Percentiles rank a stretch among this genome's conserved stretches.
These are phyloP conservation scores for Farysia itapuensis DNA, from an alignment of 1,284 basidiomycete genomes.

Conservation along the genomic window DNA sequence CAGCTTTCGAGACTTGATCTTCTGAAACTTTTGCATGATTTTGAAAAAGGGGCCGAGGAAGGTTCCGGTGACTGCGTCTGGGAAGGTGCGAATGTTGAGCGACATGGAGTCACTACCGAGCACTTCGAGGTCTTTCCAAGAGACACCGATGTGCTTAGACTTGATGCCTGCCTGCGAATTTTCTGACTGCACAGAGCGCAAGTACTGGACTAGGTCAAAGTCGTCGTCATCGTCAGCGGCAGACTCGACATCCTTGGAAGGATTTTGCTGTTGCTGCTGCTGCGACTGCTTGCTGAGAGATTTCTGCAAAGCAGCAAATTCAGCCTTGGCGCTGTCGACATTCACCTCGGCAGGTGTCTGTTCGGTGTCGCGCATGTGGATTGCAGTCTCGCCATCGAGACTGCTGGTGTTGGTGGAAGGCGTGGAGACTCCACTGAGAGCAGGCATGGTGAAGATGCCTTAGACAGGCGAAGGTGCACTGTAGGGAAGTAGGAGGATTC, in stretches of 20 bases:
- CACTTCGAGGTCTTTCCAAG: slow-evolving; percentile 30
- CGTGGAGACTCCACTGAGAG: too few species aligned
- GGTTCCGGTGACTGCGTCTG: slow-evolving; percentile 32
- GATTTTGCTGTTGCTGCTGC: slow-evolving; percentile 3
- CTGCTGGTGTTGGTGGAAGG: too few species aligned
- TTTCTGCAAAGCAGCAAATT: slow-evolving; percentile 17
- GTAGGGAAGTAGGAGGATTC: too few species aligned
- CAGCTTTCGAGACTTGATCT: slow-evolving; percentile 21
- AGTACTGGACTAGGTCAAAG: slow-evolving; percentile 25
- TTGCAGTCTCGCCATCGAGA: too few species aligned
- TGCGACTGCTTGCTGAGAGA: slow-evolving; percentile 18
- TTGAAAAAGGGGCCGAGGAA: slow-evolving; percentile 36
- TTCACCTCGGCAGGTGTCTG: too few species aligned
- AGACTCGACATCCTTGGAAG: slow-evolving; percentile 10
- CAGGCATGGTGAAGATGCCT: too few species aligned
- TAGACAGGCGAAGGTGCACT: too few species aligned
- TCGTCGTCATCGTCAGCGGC: slow-evolving; percentile 13
- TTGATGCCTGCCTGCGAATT: slow-evolving; percentile 19
- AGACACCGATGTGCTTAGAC: slow-evolving; percentile 40
- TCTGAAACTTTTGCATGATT: slow-evolving; percentile 29
- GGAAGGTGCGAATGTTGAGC: slow-evolving; percentile 37
- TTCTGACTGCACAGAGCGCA: slow-evolving; percentile 16
- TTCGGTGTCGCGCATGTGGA: too few species aligned
- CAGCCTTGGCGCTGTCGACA: slow-evolving; percentile 12
- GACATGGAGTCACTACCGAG: slow-evolving; percentile 30